Conservation (phyloP, 805 yeast genomes). For the Dipodascopsis uninucleata region DNA sequence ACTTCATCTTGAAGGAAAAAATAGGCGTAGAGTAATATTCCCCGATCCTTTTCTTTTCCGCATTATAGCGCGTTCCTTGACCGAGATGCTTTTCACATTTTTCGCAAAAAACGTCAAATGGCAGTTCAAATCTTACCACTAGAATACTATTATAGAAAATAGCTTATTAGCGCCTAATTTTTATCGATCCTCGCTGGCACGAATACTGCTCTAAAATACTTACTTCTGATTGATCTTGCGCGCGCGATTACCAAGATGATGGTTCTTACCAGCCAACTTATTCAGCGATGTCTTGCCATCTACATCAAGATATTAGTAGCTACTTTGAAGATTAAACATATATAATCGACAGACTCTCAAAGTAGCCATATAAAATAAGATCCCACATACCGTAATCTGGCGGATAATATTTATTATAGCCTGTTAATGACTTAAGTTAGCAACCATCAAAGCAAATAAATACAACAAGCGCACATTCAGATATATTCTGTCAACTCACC, state of each 20-base stretch:
- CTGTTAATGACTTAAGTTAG: conserved; percentile 11
- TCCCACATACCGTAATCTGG: conserved; percentile 35
- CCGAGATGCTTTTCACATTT: conserved; percentile 32
- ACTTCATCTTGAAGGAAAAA: conserved; percentile 33
- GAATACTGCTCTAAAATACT: too few species aligned
- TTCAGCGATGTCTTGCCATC: conserved; percentile 34
- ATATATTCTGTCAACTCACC: conserved; percentile 1
- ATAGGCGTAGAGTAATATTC: conserved; percentile 33
- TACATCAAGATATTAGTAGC: conserved; percentile 2
- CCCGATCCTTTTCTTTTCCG: conserved; percentile 34
- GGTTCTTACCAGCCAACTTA: conserved; percentile 33
- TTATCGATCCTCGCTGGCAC: background rate
- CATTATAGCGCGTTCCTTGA: conserved; percentile 36
- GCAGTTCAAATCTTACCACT: conserved; percentile 36
- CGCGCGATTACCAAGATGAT: conserved; percentile 32
- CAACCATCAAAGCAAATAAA: background rate
- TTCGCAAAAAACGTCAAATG: conserved; percentile 32
- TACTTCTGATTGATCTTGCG: conserved; percentile 29
- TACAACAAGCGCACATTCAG: background rate
- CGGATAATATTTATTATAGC: conserved; percentile 36
- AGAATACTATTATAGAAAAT: conserved; percentile 23
- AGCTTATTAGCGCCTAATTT: background rate
- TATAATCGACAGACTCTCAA: background rate
- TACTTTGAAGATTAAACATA: background rate
- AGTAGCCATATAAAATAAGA: background rate